Evolutionary conservation across 768 basidiomycete genomes (phyloP).

Genomic region (Pulveroboletus sp.): DNA sequence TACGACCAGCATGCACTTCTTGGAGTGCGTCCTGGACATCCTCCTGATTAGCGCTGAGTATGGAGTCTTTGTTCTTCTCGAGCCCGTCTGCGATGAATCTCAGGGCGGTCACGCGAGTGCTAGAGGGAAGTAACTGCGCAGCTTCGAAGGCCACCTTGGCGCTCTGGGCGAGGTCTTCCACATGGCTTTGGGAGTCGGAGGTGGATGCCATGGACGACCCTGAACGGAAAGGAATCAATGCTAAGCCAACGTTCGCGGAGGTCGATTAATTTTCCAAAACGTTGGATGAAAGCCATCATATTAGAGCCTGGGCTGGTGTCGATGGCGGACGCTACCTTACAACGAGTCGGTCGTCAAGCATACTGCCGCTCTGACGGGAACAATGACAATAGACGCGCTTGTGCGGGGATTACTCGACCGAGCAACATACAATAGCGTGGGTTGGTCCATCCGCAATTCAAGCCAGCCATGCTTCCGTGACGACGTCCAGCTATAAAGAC

Average conservation of each 20-base stretch:
- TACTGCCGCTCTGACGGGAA: too few species aligned
- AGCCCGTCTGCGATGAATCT: slow-evolving; percentile 65
- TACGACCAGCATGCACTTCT: slow-evolving; percentile 78
- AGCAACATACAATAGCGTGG: too few species aligned
- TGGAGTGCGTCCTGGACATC: slow-evolving; percentile 78
- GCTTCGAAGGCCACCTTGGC: slow-evolving; percentile 83
- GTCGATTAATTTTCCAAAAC: too few species aligned
- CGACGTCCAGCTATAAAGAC: slow-evolving; percentile 6
- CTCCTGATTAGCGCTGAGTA: slow-evolving; percentile 73
- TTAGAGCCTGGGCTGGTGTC: too few species aligned
- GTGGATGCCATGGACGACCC: slow-evolving; percentile 7
- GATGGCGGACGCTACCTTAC: too few species aligned
- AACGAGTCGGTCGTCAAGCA: too few species aligned
- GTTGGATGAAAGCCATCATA: too few species aligned
- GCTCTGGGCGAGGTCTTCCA: slow-evolving; percentile 64
- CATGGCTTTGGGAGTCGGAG: slow-evolving; percentile 20
- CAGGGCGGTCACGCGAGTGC: slow-evolving; percentile 69
- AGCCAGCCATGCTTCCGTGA: not conserved
- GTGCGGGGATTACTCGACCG: too few species aligned
- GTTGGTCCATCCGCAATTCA: not conserved
- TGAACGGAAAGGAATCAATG: too few species aligned
- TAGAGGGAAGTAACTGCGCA: slow-evolving; percentile 72
- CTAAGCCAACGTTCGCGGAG: too few species aligned
- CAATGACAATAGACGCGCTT: too few species aligned
- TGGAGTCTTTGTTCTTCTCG: slow-evolving; percentile 54